Evolutionary conservation across 1,139 yeast species (phyloP), one percentile per base, ranked within the genome.

Genomic region (Yarrowia galli): DNA sequence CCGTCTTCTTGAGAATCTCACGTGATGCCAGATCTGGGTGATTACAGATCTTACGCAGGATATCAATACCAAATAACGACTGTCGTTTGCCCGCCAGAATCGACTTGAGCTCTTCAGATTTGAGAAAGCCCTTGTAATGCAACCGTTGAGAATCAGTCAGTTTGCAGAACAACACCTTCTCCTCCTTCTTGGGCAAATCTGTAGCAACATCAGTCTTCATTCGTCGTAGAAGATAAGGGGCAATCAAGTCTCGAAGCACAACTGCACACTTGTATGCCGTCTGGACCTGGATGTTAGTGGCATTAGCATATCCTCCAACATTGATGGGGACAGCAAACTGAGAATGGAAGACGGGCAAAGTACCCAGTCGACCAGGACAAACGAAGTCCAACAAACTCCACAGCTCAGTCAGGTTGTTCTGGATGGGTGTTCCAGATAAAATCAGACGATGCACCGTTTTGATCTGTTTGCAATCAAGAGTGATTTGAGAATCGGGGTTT

Each of bases 251-350:
- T 68, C 97, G 82, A 66, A 95, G 79, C 1, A 95, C 89, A 10
- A 93, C 96, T 0, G 99, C 99, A 81, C 98, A 95, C 76, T 92
- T 92, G 75, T 91, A 93, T 0, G 98, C 98, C 0, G 98, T 89
- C 75, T 95, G 98, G 0, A 96, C 98, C 75, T 96, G 98, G 5
- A 95, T 86, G 76, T 95, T 95, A 0, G 96, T 88, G 0, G 99
- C 99, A 79, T 95, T 95, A 2, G 99, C 97, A 78, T 96, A 95
- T 0, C 99, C 99, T n/a, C 99, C 99, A 78, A 91, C 85, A 74
- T 92, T 93, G 51, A 95, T 96, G 0, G 99, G 99, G 2, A 89
- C 82, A 1, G 97, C 89, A 77, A 95, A 95, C 75, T 95, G 97
- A 68, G 86, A 89, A 76, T 93, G 97, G 74, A 95, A 95, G 0